Percentiles rank a stretch among this genome's conserved stretches.
phyloP scores from a whole-genome alignment of 179 eudicot genomes.

The Gypsophila paniculata region DNA sequence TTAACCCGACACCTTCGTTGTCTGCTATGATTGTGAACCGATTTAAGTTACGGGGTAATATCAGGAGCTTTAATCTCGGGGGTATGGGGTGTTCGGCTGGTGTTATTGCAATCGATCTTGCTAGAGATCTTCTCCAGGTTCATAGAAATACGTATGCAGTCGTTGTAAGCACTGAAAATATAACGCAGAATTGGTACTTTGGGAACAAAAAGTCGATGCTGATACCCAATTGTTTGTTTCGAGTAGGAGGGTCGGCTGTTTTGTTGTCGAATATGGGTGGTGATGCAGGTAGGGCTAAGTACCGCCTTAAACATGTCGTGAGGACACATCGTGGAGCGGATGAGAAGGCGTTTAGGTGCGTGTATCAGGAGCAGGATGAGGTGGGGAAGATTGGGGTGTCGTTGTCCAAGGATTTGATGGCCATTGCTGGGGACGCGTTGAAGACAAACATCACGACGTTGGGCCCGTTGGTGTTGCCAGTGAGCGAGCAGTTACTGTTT shows the following conservation, averaged over 20 bases:
- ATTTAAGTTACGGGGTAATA: constrained; percentile 61
- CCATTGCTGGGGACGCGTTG: constrained; percentile 54
- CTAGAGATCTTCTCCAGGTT: constrained; percentile 58
- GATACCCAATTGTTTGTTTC: constrained; percentile 70
- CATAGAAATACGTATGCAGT: constrained; percentile 57
- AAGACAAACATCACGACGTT: constrained; percentile 54
- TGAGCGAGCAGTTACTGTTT: constrained; percentile 54
- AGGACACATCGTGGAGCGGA: constrained; percentile 53
- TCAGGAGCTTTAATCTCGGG: constrained; percentile 58
- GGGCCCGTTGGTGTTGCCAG: constrained; percentile 54
- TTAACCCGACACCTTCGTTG: constrained; percentile 64
- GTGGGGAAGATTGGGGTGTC: constrained; percentile 51
- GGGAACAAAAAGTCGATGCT: constrained; percentile 76
- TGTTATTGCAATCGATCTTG: constrained; percentile 58
- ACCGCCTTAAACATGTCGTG: constrained; percentile 52
- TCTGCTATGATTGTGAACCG: constrained; percentile 72
- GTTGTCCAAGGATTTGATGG: constrained; percentile 54
- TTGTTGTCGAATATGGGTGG: constrained; percentile 48
- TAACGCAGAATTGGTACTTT: constrained; percentile 67
- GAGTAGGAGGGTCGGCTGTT: constrained; percentile 70
- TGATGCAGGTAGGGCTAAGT: constrained; percentile 45
- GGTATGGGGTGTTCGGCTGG: constrained; percentile 90
- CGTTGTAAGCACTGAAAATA: constrained; percentile 70
- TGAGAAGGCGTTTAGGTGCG: constrained; percentile 53
- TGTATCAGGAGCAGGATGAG: constrained; percentile 54